Evolutionary conservation across 164 flowering plant genomes (phyloP).

Genomic region (Taxillus chinensis): DNA sequence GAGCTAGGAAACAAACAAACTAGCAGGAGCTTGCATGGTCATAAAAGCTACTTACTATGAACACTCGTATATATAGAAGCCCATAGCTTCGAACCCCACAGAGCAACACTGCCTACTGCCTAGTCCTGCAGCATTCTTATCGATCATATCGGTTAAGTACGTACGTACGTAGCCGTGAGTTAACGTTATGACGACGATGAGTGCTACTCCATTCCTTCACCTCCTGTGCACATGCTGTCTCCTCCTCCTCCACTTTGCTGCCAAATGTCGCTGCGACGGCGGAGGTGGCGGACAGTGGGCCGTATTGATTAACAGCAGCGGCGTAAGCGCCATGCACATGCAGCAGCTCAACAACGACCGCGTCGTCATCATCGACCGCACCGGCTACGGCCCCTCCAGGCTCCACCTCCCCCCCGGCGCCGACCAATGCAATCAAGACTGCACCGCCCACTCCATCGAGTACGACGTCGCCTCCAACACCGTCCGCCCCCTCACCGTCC

Average conservation of each 20-base stretch:
- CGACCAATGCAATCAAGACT: slow-evolving; percentile 51
- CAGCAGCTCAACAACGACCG: slow-evolving; percentile 71
- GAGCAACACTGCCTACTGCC: too few relatives aligned
- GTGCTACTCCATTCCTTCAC: neutral
- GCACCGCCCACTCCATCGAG: slow-evolving; percentile 79
- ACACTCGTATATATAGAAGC: too few relatives aligned
- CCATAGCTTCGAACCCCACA: too few relatives aligned
- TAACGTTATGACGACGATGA: too few relatives aligned
- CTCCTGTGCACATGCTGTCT: slow-evolving; percentile 7
- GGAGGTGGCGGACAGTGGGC: slow-evolving; percentile 47
- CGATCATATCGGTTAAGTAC: too few relatives aligned
- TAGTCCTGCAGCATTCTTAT: too few relatives aligned
- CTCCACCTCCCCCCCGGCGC: slow-evolving; percentile 40
- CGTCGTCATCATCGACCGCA: slow-evolving; percentile 72
- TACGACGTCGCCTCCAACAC: slow-evolving; percentile 41
- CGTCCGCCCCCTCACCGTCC: slow-evolving; percentile 42
- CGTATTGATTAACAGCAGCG: slow-evolving; percentile 43
- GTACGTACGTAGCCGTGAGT: too few relatives aligned
- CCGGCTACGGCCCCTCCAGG: slow-evolving; percentile 67
- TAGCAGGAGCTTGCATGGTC: too few relatives aligned
- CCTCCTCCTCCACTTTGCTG: neutral
- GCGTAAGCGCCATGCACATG: slow-evolving; percentile 90
- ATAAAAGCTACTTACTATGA: too few relatives aligned
- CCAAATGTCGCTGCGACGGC: slow-evolving; percentile 3
- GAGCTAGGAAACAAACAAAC: too few relatives aligned